Evolutionary conservation across 1,284 basidiomycete genomes (phyloP).

Genomic region (Cryptococcus amylolentus): DNA sequence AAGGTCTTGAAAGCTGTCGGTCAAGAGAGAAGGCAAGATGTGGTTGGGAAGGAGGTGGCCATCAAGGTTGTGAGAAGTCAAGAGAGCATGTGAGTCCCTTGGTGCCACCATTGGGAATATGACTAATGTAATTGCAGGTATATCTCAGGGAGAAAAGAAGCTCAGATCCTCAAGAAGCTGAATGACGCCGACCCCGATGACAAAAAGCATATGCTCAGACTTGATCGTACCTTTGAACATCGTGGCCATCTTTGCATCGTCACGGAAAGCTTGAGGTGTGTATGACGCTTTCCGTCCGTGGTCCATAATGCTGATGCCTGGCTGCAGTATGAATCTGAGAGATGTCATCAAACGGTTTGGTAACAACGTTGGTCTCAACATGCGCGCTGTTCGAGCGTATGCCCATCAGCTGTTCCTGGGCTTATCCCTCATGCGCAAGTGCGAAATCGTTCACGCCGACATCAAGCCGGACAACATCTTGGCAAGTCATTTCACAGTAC

Average conservation of each 20-base stretch:
- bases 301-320: conserved; percentile 8
- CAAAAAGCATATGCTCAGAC: conserved; percentile 88
- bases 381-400: conserved; percentile 95
- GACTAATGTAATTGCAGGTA: conserved; percentile 59
- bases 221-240: conserved; percentile 93
- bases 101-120: not conserved
- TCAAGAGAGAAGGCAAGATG: conserved; percentile 53
- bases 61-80: conserved; percentile 97
- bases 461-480: conserved; percentile 96
- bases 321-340: conserved; percentile 85
- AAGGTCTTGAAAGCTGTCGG: conserved; percentile 71
- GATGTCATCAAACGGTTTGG: conserved; percentile 99
- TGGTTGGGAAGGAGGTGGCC: conserved; percentile 74
- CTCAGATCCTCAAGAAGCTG: conserved; percentile 79
- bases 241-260: conserved; percentile 95
- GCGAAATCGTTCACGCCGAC: conserved; percentile 94
- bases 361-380: conserved; percentile 94
- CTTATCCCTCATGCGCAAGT: conserved; percentile 77
- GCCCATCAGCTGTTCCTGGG: conserved; percentile 93
- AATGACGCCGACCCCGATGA: conserved; percentile 88
- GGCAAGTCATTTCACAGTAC: conserved; percentile 53
- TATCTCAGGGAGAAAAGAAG: conserved; percentile 91
- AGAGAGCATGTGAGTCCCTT: conserved; percentile 78
- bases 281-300: conserved; percentile 1
- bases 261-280: conserved; percentile 86